A percentile compares a stretch with the other conserved stretches of the same genome.
These are phyloP conservation scores for Neofusicoccum kwambonambiense DNA, from an alignment of 2,329 filamentous ascomycete genomes.

Conservation along the genomic window DNA sequence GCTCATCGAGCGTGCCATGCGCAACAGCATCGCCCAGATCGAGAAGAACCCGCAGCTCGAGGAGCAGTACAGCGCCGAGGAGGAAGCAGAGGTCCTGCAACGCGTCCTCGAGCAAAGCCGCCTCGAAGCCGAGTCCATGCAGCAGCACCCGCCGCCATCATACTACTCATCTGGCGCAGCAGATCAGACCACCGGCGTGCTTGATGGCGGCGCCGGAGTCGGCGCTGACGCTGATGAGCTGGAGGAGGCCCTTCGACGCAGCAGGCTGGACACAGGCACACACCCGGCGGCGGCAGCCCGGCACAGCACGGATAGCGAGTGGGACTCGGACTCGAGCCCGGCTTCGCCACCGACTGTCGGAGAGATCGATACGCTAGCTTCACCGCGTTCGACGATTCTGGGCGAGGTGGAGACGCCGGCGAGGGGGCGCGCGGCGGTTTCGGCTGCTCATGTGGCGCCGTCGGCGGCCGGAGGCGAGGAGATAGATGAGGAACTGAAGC, in stretches of 20 bases:
- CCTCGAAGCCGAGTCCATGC: constrained; percentile 42
- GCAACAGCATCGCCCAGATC: constrained; percentile 66
- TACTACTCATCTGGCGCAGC: no score
- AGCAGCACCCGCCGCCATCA: background rate
- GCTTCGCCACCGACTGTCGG: background rate
- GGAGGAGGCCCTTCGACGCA: constrained; percentile 46
- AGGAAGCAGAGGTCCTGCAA: constrained; percentile 48
- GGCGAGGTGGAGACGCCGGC: constrained; percentile 19
- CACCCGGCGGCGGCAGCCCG: constrained; percentile 19
- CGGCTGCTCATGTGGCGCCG: constrained; percentile 23
- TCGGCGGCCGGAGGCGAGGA: constrained; percentile 32
- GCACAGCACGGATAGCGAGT: background rate
- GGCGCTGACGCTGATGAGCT: constrained; percentile 38
- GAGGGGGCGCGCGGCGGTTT: constrained; percentile 7
- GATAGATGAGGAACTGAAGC: constrained; percentile 36
- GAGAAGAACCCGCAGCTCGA: constrained; percentile 36
- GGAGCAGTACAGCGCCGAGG: constrained; percentile 29
- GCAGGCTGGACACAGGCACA: constrained; percentile 39
- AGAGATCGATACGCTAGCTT: background rate
- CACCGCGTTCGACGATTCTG: constrained; percentile 23
- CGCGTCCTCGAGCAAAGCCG: constrained; percentile 51
- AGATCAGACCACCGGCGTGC: background rate
- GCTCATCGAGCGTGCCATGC: constrained; percentile 69
- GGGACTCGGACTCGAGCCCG: background rate
- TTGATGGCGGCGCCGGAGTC: constrained; percentile 19